Conservation (phyloP, 371 early-diverging fungal species). For the Mortierella sp. region DNA sequence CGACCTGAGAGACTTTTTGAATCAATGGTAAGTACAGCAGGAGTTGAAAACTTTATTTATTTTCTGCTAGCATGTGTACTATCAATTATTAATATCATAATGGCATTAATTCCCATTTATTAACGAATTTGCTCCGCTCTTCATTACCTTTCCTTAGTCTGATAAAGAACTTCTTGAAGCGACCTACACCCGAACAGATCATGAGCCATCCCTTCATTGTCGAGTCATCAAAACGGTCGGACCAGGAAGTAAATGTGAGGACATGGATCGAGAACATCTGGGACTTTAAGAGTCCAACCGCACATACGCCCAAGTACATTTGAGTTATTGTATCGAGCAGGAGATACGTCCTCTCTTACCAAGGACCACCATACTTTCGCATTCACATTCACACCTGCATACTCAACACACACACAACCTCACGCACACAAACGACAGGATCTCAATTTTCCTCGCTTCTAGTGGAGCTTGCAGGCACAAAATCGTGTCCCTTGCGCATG, state of each 20-base stretch:
- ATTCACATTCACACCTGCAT: neutral
- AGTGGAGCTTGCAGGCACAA: neutral
- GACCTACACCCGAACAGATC: slow-evolving; percentile 86
- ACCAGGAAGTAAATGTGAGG: slow-evolving; percentile 53
- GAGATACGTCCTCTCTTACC: no score
- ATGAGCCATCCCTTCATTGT: slow-evolving; percentile 75
- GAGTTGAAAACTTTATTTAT: slow-evolving; percentile 51
- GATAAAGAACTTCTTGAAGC: slow-evolving; percentile 82
- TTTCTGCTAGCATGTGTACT: slow-evolving; percentile 20
- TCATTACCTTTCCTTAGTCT: slow-evolving; percentile 63
- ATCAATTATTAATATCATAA: neutral
- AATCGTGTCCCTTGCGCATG: neutral
- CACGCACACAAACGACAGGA: neutral
- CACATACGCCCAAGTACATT: slow-evolving; percentile 41
- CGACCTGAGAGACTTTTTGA: slow-evolving; percentile 87
- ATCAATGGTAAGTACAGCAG: slow-evolving; percentile 71
- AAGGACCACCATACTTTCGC: neutral
- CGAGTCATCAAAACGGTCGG: slow-evolving; percentile 44
- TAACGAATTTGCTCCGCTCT: slow-evolving; percentile 35
- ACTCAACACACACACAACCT: neutral
- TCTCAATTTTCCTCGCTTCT: neutral
- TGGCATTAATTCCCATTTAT: neutral
- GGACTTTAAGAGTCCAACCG: slow-evolving; percentile 46
- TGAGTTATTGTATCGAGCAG: neutral
- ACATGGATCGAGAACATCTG: slow-evolving; percentile 54